phyloP scores from a whole-genome alignment of 75 land plant genomes.

The Adiantum capillusveneris region DNA sequence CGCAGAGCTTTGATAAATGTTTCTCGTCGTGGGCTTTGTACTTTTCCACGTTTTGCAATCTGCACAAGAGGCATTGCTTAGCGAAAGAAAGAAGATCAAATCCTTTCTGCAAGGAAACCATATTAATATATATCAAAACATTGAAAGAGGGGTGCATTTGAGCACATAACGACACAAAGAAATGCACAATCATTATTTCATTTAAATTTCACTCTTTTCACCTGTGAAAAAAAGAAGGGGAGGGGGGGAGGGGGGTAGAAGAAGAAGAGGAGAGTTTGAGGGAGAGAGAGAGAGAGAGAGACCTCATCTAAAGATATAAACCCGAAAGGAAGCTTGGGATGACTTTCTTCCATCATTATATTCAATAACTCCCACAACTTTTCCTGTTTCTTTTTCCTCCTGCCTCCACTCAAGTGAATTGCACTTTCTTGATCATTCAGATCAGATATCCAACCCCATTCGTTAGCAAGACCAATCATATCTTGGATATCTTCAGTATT shows the following conservation, averaged over 20 bases:
- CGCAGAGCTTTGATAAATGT: constrained; percentile 37
- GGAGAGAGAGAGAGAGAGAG: constrained; percentile 3
- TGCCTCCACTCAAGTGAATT: constrained; percentile 3
- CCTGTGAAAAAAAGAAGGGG: too few species aligned
- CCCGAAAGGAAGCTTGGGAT: constrained; percentile 65
- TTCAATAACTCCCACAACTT: constrained; percentile 38
- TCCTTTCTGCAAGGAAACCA: too few species aligned
- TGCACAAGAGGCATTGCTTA: not conserved
- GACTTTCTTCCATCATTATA: constrained; percentile 78
- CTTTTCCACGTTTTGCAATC: constrained; percentile 53
- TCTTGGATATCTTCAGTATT: constrained; percentile 32
- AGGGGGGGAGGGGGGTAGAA: not conserved
- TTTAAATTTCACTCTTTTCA: too few species aligned
- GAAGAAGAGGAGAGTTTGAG: too few species aligned
- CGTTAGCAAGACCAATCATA: constrained; percentile 57
- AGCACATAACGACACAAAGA: too few species aligned
- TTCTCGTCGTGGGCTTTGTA: constrained; percentile 58
- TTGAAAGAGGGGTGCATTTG: too few species aligned
- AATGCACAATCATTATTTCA: too few species aligned
- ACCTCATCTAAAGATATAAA: constrained; percentile 85
- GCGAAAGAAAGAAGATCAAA: not conserved
- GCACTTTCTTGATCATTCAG: constrained; percentile 4
- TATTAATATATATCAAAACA: too few species aligned
- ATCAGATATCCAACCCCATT: constrained; percentile 59
- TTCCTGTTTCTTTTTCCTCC: constrained; percentile 17